These are phyloP conservation scores for Trichosporon asahii DNA, from an alignment of 1,284 basidiomycete genomes.

Conservation along the genomic window DNA sequence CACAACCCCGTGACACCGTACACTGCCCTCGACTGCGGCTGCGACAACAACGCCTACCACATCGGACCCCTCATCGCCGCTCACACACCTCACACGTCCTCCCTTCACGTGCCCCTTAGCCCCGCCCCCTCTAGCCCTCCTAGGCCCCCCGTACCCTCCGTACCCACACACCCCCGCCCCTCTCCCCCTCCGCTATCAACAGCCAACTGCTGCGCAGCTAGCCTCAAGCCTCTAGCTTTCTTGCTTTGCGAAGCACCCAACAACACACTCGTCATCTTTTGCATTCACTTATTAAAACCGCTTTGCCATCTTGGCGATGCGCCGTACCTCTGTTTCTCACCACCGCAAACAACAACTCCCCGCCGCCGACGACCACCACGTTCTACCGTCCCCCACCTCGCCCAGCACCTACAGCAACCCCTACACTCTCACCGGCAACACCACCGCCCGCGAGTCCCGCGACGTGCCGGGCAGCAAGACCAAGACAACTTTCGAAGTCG, in stretches of 20 bases:
- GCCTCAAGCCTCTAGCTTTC: conserved; percentile 8
- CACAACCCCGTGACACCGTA: conserved; percentile 2
- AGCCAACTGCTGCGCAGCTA: conserved; percentile 5
- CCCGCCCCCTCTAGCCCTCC: not conserved
- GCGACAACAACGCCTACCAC: not conserved
- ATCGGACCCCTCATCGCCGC: not conserved
- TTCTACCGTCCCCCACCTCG: not conserved
- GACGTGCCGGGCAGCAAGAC: not conserved
- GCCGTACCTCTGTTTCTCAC: conserved; percentile 9
- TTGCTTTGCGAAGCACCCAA: not conserved
- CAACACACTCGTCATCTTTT: conserved; percentile 10
- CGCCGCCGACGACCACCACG: not conserved
- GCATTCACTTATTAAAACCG: conserved; percentile 4
- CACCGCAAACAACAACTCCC: conserved; percentile 8
- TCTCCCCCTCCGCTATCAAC: not conserved
- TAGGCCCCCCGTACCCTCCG: no score
- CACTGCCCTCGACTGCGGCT: not conserved
- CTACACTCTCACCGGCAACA: not conserved
- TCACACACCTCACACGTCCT: not conserved
- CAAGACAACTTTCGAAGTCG: conserved; percentile 19
- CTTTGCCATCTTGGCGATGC: not conserved
- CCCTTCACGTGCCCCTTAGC: conserved; percentile 5
- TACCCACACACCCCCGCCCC: not conserved
- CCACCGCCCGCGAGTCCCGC: conserved; percentile 1
- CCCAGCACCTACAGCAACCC: not conserved